Base-by-base conservation (phyloP, 2,329 filamentous ascomycete species). In the Rutstroemia sp. region DNA sequence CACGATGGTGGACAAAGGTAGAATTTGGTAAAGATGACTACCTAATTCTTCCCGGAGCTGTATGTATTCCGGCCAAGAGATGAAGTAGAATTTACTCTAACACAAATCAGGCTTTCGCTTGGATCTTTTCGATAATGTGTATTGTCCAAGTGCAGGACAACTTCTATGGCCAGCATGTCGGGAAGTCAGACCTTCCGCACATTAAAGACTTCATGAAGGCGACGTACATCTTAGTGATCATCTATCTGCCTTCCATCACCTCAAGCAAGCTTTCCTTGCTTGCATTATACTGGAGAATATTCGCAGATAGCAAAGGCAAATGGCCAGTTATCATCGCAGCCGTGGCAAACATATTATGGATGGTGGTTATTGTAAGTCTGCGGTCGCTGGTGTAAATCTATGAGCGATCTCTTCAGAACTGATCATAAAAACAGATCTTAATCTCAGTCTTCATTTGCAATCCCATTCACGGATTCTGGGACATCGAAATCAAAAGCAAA, bases 211-310 rank as follows among this genome's bases (percentile, higher is more conserved):
- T 27, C 38, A 39, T 48, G 19, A 48, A 48, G 7, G 34, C 27
- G 5, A 38, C 48, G n/a, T 54, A 54, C 27, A n/a, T 8, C n/a
- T 48, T 54, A 5, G 16, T 16, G 7, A 27, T 54, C 25, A 39
- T 48, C 7, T 54, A 54, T 27, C 34, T 34, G 2, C 14, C 39
- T 9, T 42, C 44, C 18, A 42, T 54, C 9, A 48, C 42, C 34
- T 48, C 23, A 45, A 48, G 52, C 21, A 54, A 54, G 10, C 10
- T 48, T 9, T 54, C 44, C 12, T 18, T 54, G 12, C 30, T 54
- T 19, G 52, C 44, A 9, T 44, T 48, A 14, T 54, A 54, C 12
- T 54, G 52, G 52, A 47, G 52, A 19, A 8, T 48, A 6, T 54
- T 54, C 14, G 42, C 27, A 25, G 9, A 16, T 16, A 48, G 42